These are phyloP conservation scores for Linum trigynum DNA, from an alignment of 345 rosid genomes.

Conservation along the genomic window DNA sequence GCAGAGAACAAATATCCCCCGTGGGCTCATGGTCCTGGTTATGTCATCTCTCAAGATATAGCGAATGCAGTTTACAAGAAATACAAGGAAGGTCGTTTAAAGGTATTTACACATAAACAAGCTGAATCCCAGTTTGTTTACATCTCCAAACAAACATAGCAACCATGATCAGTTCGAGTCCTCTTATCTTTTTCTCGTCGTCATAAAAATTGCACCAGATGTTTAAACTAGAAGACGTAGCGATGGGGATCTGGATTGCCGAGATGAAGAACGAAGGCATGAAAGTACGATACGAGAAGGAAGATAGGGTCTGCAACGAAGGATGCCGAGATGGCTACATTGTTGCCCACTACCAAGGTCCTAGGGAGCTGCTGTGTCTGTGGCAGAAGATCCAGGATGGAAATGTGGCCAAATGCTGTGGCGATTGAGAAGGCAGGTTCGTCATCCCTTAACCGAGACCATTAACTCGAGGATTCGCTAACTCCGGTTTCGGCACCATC, in stretches of 20 bases:
- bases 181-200: neutral
- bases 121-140: neutral
- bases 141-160: neutral
- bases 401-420: constrained; percentile 63
- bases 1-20: constrained; percentile 16
- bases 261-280: constrained; percentile 61
- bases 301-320: constrained; percentile 51
- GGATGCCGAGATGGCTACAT: constrained; percentile 87
- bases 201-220: constrained; percentile 34
- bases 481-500: too few relatives aligned
- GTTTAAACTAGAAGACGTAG: constrained; percentile 97
- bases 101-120: constrained; percentile 9
- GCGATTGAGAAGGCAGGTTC: constrained; percentile 26
- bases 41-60: constrained; percentile 18
- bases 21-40: constrained; percentile 23
- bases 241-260: constrained; percentile 94
- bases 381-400: constrained; percentile 86
- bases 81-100: constrained; percentile 12
- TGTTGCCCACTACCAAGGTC: constrained; percentile 94
- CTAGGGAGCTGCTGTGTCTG: constrained; percentile 79
- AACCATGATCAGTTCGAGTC: neutral
- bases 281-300: constrained; percentile 53
- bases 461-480: neutral
- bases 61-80: constrained; percentile 16
- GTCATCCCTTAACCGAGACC: neutral